These are phyloP conservation scores for Aspergillus caelatus DNA, from an alignment of 2,329 filamentous ascomycete species.

Conservation along the genomic window DNA sequence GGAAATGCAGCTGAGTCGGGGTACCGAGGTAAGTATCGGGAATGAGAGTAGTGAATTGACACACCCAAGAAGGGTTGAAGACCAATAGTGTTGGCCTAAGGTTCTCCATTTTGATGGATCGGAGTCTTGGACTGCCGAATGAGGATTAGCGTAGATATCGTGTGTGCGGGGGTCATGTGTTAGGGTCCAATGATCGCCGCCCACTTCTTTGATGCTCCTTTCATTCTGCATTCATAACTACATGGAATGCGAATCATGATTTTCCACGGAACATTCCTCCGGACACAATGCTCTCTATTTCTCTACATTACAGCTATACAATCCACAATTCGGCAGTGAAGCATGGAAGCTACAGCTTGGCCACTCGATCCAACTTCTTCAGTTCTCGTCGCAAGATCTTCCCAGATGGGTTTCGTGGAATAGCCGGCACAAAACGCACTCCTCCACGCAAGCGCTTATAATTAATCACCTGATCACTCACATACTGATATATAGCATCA, in stretches of 20 bases:
- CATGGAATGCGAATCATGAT: background rate
- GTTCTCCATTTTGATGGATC: background rate
- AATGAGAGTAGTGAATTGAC: background rate
- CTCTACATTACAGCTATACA: background rate
- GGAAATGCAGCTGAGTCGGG: background rate
- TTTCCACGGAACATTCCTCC: background rate
- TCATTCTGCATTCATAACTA: background rate
- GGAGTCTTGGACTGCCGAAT: background rate
- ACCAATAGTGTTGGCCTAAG: background rate
- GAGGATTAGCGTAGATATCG: background rate
- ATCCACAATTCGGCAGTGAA: slow-evolving; percentile 34
- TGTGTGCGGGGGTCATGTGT: background rate
- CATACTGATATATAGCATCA: too few species aligned
- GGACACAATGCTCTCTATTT: background rate
- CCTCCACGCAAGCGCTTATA: too few species aligned
- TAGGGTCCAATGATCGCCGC: too few species aligned
- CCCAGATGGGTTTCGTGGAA: too few species aligned
- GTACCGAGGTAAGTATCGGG: background rate
- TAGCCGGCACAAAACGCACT: too few species aligned
- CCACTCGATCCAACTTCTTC: slow-evolving; percentile 39
- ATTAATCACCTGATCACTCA: too few species aligned
- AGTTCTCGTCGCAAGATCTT: too few species aligned
- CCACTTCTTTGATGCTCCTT: background rate
- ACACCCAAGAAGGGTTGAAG: background rate
- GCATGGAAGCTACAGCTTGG: slow-evolving; percentile 52